Evolutionary conservation across 1,284 basidiomycete genomes (phyloP), one percentile per base, ranked within the genome.

Genomic region (Caloboletus firmus): DNA sequence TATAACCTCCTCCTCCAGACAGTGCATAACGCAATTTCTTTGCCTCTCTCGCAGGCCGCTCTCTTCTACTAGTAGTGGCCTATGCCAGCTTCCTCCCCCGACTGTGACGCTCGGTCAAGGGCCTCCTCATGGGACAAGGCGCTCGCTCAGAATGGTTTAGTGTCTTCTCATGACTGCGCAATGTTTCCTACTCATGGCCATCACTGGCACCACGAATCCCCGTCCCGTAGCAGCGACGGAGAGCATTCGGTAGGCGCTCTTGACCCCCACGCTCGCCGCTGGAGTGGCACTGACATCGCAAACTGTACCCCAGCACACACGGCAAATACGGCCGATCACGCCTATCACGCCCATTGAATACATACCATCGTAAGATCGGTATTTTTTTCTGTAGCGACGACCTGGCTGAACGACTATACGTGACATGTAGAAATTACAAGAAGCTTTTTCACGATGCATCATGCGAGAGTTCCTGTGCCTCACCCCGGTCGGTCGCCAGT

Each of bases 121-220:
- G 55, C 62, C 59, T 66, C 67, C 61, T 67, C 69, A 73, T 73
- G 68, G 71, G 70, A 68, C 68, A 66, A 59, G 68, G 62, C 55
- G 32, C 61, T 65, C 63, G 51, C 67, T 68, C 72, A 72, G 68
- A 72, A 69, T 73, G 70, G 71, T 73, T 70, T 63, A 69, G 64
- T 66, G 57, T 67, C 67, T 72, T 69, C 67, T 69, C 67, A 63
- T 72, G 66, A 63, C 61, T 61, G 49, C 61, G 58, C 65, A 55
- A 72, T 72, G 67, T 57, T 59, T 58, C 56, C 64, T 68, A 57
- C 71, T 69, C 60, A 72, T 59, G 51, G 61, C 66, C 58, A 54
- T 60, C 67, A 62, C 63, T 61, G 50, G 55, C 54, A 51, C 55
- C 41, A 68, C 50, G 55, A 51, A 46, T 53, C 66, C 54, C 34